Conservation (phyloP, 495 filamentous ascomycete genomes). For the Talaromyces borbonicus region DNA sequence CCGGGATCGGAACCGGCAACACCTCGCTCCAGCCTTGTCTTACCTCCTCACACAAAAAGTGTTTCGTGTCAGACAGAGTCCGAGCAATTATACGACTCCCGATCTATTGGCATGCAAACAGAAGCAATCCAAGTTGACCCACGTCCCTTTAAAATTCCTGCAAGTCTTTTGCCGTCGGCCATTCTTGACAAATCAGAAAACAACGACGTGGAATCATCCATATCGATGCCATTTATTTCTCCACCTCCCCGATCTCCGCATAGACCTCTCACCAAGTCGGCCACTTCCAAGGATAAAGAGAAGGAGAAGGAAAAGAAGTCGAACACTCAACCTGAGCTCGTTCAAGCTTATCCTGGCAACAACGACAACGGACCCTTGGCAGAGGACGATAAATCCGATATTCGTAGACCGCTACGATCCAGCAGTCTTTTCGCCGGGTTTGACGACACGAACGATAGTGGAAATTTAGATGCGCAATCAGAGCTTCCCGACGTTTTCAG, state of each 20-base stretch:
- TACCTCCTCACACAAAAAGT: constrained; percentile 57
- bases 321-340: constrained; percentile 27
- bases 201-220: constrained; percentile 11
- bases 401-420: constrained; percentile 61
- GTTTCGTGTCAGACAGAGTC: constrained; percentile 44
- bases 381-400: constrained; percentile 40
- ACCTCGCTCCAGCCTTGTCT: constrained; percentile 45
- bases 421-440: constrained; percentile 85
- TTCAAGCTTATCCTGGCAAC: constrained; percentile 68
- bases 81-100: constrained; percentile 22
- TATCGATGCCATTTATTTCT: constrained; percentile 19
- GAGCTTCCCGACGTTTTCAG: constrained; percentile 32
- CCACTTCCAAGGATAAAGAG: constrained; percentile 11
- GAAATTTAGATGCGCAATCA: constrained; percentile 20
- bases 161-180: constrained; percentile 67
- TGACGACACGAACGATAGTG: constrained; percentile 48
- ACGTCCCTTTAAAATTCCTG: constrained; percentile 61
- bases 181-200: constrained; percentile 26
- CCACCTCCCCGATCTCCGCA: constrained; percentile 28
- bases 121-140: constrained; percentile 75
- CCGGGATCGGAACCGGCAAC: constrained; percentile 56
- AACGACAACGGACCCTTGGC: constrained; percentile 73
- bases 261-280: constrained; percentile 13
- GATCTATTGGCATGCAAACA: constrained; percentile 65
- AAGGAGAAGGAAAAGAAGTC: constrained; percentile 7